Base-by-base conservation (phyloP, 75 land plant species). In the Pseudotsuga menziesii region DNA sequence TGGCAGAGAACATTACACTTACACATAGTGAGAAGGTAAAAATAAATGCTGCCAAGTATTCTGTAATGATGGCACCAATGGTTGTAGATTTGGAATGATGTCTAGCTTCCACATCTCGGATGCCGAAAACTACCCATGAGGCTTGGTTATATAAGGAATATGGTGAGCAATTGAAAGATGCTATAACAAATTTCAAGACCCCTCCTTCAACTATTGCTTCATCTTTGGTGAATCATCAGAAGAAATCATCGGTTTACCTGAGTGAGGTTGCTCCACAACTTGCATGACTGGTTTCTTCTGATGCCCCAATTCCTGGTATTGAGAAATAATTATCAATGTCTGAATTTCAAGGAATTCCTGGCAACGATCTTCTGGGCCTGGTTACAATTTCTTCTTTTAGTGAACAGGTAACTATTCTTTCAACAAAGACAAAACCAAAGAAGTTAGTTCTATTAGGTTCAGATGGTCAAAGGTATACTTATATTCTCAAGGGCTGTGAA, bases 361-460 rank as follows among this genome's bases (percentile, higher is more conserved):
- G n/a, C 44, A 56, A 56, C 63, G 62, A 75, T 22, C 69, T 74
- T 15, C 82, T 81, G 58, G 93, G 88, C 44, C 81, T 87, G 58
- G 84, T 97, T 13, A 91, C 98, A n/a, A n/a, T n/a, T n/a, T n/a
- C n/a, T n/a, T n/a, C n/a, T n/a, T n/a, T n/a, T n/a, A n/a, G n/a
- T n/a, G 89, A 89, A 29, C 85, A 97, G 54, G 82, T 94, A 71
- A 64, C 83, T 36, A 87, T 97, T 56, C 89, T 97, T 72, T 78
- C 98, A 71, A 97, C 99, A 2, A 97, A 97, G 57, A 97, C 99
- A 59, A 97, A 97, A n/a, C n/a, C n/a, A n/a, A n/a, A n/a, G n/a
- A n/a, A n/a, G n/a, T n/a, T n/a, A n/a, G n/a, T n/a, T n/a, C n/a
- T n/a, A n/a, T n/a, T n/a, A n/a, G n/a, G n/a, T n/a, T n/a, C n/a